Evolutionary conservation across 768 basidiomycete species (phyloP).

Genomic region (Termitomyces sp.): DNA sequence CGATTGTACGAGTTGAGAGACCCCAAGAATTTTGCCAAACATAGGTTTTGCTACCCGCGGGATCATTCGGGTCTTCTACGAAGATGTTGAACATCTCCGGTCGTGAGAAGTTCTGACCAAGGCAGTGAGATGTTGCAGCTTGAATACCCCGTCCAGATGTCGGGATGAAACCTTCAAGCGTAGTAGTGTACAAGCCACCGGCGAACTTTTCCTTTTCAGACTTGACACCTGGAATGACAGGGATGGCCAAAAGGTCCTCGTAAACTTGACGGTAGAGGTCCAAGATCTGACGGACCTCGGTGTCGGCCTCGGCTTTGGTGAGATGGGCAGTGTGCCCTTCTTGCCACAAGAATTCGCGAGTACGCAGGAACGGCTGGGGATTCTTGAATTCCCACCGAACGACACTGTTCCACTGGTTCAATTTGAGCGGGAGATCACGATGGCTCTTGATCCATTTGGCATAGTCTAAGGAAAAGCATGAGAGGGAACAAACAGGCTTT

Average conservation of each 20-base stretch:
- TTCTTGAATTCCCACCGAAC: slow-evolving; percentile 99
- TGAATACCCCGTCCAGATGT: slow-evolving; percentile 97
- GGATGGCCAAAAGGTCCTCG: slow-evolving; percentile 95
- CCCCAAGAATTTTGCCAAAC: slow-evolving; percentile 99
- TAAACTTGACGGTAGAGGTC: slow-evolving; percentile 94
- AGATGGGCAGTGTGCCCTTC: slow-evolving; percentile 97
- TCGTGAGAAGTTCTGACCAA: slow-evolving; percentile 97
- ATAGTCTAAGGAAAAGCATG: slow-evolving; percentile 59
- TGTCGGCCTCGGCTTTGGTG: slow-evolving; percentile 84
- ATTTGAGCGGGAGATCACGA: slow-evolving; percentile 93
- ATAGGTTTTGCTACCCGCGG: slow-evolving; percentile 62
- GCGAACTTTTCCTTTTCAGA: slow-evolving; percentile 99
- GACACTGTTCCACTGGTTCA: slow-evolving; percentile 99
- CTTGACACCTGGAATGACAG: slow-evolving; percentile 94
- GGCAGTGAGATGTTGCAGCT: slow-evolving; percentile 94
- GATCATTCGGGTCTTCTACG: slow-evolving; percentile 89
- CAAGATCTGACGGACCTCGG: slow-evolving; percentile 89
- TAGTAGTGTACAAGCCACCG: slow-evolving; percentile 96
- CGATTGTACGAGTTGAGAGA: slow-evolving; percentile 90
- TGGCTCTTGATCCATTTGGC: slow-evolving; percentile 98
- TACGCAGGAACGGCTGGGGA: slow-evolving; percentile 98
- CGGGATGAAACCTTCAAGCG: slow-evolving; percentile 96
- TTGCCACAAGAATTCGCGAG: slow-evolving; percentile 99
- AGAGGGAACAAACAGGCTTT: not conserved
- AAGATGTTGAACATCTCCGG: slow-evolving; percentile 97